These are phyloP conservation scores for Apiotrichum sp. DNA, from an alignment of 1,284 basidiomycete genomes.

Conservation along the genomic window DNA sequence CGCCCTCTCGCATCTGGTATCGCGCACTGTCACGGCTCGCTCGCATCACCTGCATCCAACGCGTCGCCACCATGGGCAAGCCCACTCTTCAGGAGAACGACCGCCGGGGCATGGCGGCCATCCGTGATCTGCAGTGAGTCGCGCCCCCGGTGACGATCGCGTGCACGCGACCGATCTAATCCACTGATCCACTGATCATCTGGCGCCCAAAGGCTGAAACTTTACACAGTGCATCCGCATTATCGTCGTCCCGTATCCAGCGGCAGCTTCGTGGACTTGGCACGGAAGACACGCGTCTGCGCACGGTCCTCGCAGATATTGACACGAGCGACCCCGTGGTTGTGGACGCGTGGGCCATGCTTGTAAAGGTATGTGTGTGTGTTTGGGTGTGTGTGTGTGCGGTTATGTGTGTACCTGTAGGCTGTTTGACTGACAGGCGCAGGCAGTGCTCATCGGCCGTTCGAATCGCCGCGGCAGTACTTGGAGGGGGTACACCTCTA, in stretches of 20 bases:
- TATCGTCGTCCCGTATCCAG: not conserved
- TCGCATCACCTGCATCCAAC: not conserved
- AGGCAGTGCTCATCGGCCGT: not conserved
- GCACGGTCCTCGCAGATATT: conserved; percentile 3
- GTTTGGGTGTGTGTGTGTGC: not conserved
- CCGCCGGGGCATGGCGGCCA: conserved; percentile 5
- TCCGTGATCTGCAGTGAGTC: conserved; percentile 11
- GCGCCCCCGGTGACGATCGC: no score
- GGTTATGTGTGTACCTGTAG: not conserved
- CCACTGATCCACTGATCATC: not conserved
- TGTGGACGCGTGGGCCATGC: conserved; percentile 12
- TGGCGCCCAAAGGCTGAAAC: not conserved
- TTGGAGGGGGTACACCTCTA: not conserved
- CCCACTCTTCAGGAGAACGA: conserved; percentile 4
- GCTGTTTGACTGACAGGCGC: not conserved
- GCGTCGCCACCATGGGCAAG: conserved; percentile 9
- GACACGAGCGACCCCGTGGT: conserved; percentile 1
- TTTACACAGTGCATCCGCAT: not conserved
- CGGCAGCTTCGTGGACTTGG: not conserved
- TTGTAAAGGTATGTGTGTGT: conserved; percentile 3
- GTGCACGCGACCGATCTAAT: no score
- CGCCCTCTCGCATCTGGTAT: not conserved
- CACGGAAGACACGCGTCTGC: conserved; percentile 10
- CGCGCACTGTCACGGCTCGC: not conserved
- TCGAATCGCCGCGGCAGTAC: no score